phyloP scores from a whole-genome alignment of 148 eudicot genomes.

The Silene latifolia region DNA sequence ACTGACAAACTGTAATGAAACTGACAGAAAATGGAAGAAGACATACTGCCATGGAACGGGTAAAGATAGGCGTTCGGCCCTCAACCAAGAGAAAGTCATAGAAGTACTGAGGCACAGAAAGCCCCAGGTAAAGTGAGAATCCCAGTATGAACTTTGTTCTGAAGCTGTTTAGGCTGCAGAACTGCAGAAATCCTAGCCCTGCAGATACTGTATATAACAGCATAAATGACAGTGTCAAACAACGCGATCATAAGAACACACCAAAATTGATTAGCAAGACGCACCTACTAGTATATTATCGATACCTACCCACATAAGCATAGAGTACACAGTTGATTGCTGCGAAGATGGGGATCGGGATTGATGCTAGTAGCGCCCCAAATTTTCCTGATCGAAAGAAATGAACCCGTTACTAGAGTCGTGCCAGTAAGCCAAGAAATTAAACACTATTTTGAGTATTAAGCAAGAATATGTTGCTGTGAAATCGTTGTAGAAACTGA shows the following conservation, averaged over 20 bases:
- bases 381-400: slow-evolving; percentile 59
- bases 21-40: background rate
- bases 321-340: slow-evolving; percentile 82
- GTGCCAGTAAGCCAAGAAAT: background rate
- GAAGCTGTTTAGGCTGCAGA: slow-evolving; percentile 91
- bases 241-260: background rate
- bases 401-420: background rate
- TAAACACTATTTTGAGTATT: background rate
- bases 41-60: slow-evolving; percentile 61
- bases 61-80: slow-evolving; percentile 71
- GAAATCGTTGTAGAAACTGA: slow-evolving; percentile 27
- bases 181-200: slow-evolving; percentile 75
- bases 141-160: slow-evolving; percentile 82
- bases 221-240: background rate
- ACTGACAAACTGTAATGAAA: background rate
- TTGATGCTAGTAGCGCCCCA: slow-evolving; percentile 83
- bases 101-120: slow-evolving; percentile 87
- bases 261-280: background rate
- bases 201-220: slow-evolving; percentile 56
- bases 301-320: slow-evolving; percentile 66
- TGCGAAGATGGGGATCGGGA: slow-evolving; percentile 80
- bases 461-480: too few species aligned
- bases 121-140: slow-evolving; percentile 80
- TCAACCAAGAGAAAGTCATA: slow-evolving; percentile 46
- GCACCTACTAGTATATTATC: slow-evolving; percentile 9